Conservation (phyloP, 345 rosid species). For the Gossypium raimondii region DNA sequence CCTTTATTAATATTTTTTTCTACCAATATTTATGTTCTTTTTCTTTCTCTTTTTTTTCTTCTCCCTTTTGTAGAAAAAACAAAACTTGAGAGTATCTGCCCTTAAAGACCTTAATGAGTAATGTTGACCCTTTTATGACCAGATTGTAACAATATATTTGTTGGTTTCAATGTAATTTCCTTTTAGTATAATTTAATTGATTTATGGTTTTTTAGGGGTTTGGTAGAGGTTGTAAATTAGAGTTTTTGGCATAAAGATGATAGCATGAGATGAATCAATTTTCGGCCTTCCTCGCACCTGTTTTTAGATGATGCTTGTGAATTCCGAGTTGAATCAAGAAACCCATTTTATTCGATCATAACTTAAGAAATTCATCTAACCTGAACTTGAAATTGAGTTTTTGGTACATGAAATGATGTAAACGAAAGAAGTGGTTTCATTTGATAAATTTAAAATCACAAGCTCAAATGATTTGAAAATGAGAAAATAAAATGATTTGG, state of each 20-base stretch:
- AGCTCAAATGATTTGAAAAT: too few species aligned
- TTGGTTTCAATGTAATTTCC: constrained; percentile 5
- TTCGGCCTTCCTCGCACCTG: too few species aligned
- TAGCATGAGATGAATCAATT: too few species aligned
- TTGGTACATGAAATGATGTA: too few species aligned
- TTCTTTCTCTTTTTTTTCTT: background rate
- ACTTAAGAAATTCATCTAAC: too few species aligned
- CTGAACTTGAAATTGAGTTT: too few species aligned
- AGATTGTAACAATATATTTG: background rate
- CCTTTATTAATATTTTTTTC: background rate
- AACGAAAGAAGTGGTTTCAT: too few species aligned
- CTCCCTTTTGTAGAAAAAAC: constrained; percentile 10
- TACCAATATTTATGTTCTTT: constrained; percentile 6
- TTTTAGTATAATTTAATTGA: background rate
- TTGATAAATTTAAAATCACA: too few species aligned
- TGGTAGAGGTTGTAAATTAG: background rate
- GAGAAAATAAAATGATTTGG: too few species aligned
- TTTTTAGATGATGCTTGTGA: too few species aligned
- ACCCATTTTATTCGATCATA: too few species aligned
- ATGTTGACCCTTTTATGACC: constrained; percentile 6
- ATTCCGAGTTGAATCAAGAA: too few species aligned
- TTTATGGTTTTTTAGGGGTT: background rate
- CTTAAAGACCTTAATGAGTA: constrained; percentile 13
- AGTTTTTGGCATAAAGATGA: background rate
- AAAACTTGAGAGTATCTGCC: constrained; percentile 1